Evolutionary conservation across 129 eudicot genomes (phyloP).

Genomic region (Daucus carota): DH1_v3.0 NC_030389.2:44085501-44086000

Average conservation of each 20-base stretch:
- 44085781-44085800: background rate
- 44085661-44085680: background rate
- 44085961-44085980: too few relatives aligned
- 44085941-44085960: background rate
- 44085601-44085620: background rate
- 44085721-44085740: background rate
- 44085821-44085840: background rate
- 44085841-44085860: background rate
- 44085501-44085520: background rate
- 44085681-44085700: background rate
- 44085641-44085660: background rate
- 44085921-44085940: background rate
- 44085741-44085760: background rate
- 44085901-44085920: background rate
- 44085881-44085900: background rate
- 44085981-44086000: too few relatives aligned
- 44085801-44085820: background rate
- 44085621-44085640: background rate
- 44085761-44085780: background rate
- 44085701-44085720: background rate
- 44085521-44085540: background rate
- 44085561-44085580: background rate
- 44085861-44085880: background rate
- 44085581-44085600: background rate
- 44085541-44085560: background rate